Percentiles rank a stretch among this genome's conserved stretches.
These are phyloP conservation scores for Xylona heveae DNA, from an alignment of 495 filamentous ascomycete genomes.

Conservation along the genomic window DNA sequence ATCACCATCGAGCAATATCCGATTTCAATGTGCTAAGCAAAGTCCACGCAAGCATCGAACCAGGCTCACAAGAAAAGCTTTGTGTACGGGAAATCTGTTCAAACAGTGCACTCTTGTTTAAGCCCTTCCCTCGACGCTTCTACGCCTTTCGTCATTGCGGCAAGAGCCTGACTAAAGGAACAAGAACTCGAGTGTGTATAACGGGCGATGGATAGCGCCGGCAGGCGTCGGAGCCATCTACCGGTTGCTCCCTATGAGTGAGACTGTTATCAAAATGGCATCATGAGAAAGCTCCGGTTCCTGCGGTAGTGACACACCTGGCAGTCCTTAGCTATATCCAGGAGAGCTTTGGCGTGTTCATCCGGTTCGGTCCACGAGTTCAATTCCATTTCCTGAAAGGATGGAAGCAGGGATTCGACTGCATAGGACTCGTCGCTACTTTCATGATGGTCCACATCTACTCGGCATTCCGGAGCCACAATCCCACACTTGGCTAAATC, in stretches of 20 bases:
- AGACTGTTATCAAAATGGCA: conserved; percentile 5
- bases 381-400: neutral
- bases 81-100: too few relatives aligned
- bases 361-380: neutral
- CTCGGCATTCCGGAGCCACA: conserved; percentile 6
- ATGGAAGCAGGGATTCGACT: neutral
- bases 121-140: too few relatives aligned
- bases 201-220: conserved; percentile 14
- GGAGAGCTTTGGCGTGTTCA: neutral
- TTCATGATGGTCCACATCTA: neutral
- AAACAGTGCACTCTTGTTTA: too few relatives aligned
- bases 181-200: conserved; percentile 13
- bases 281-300: neutral
- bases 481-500: conserved; percentile 24
- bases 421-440: neutral
- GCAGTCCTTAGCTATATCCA: conserved; percentile 1
- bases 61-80: too few relatives aligned
- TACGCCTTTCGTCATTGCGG: conserved; percentile 10
- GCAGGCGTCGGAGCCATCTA: conserved; percentile 14
- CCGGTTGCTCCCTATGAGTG: conserved; percentile 13
- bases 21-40: too few relatives aligned
- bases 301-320: neutral
- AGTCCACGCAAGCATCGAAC: too few relatives aligned
- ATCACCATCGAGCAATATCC: too few relatives aligned
- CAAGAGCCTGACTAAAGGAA: conserved; percentile 10